Conservation (phyloP, 306 rosid species). For the Canavalia gladiata region DNA sequence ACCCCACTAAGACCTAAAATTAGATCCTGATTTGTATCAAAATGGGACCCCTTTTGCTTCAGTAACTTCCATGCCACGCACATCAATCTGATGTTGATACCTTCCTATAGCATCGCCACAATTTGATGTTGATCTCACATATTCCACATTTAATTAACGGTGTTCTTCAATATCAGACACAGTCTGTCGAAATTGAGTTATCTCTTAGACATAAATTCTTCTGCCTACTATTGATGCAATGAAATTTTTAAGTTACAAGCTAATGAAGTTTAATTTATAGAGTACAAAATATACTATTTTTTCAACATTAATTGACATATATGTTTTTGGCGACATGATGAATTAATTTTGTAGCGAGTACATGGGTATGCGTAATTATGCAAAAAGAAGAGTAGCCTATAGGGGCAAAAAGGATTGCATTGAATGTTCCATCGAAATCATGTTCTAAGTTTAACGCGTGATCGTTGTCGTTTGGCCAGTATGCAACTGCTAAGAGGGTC, state of each 20-base stretch:
- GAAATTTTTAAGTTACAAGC: neutral
- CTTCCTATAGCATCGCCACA: slow-evolving; percentile 26
- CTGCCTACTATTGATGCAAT: neutral
- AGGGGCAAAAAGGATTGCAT: slow-evolving; percentile 14
- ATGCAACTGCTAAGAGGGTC: slow-evolving; percentile 1
- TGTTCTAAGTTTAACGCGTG: slow-evolving; percentile 16
- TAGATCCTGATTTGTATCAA: neutral
- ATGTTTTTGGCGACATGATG: neutral
- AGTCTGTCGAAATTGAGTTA: neutral
- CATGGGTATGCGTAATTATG: neutral
- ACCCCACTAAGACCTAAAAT: slow-evolving; percentile 13
- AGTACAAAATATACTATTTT: neutral
- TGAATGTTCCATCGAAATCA: slow-evolving; percentile 35
- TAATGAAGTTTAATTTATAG: neutral
- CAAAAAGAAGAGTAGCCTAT: neutral
- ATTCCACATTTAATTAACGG: neutral
- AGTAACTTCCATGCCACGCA: slow-evolving; percentile 37
- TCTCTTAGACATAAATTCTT: slow-evolving; percentile 3
- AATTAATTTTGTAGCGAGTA: neutral
- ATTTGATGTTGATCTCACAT: slow-evolving; percentile 35
- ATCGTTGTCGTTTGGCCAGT: slow-evolving; percentile 8
- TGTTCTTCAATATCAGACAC: slow-evolving; percentile 25
- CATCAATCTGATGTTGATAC: slow-evolving; percentile 35
- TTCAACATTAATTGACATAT: slow-evolving; percentile 1
- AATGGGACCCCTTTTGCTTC: slow-evolving; percentile 40